Conservation (phyloP, 371 early-diverging fungal species). For the Apophysomyces variabilis region DNA sequence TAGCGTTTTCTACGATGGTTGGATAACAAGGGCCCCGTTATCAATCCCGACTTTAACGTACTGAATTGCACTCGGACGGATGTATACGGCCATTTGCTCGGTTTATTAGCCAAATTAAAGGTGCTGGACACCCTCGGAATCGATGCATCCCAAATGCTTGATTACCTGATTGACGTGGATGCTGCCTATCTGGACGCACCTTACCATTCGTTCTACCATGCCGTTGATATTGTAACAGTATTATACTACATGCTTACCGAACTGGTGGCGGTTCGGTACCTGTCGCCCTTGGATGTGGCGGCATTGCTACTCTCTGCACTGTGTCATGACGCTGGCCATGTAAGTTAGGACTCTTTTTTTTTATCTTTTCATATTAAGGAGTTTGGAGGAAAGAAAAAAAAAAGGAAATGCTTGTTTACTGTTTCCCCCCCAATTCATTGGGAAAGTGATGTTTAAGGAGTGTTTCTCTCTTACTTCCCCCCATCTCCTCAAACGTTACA, state of each 20-base stretch:
- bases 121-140: constrained; percentile 56
- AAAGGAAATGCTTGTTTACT: constrained; percentile 1
- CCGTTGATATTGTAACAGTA: constrained; percentile 79
- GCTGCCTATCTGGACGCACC: constrained; percentile 70
- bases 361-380: constrained; percentile 1
- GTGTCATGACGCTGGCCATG: constrained; percentile 82
- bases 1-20: constrained; percentile 17
- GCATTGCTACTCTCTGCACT: constrained; percentile 73
- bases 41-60: constrained; percentile 62
- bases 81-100: constrained; percentile 68
- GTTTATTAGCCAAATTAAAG: constrained; percentile 62
- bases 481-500: constrained; percentile 9
- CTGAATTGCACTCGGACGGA: constrained; percentile 61
- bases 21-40: constrained; percentile 14
- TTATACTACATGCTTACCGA: constrained; percentile 70
- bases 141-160: constrained; percentile 61
- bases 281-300: constrained; percentile 66
- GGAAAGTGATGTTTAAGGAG: constrained; percentile 2
- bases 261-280: constrained; percentile 60
- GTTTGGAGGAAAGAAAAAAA: background rate
- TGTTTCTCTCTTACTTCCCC: background rate
- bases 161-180: constrained; percentile 79
- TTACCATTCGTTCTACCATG: constrained; percentile 87
- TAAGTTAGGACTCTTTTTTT: constrained; percentile 39
- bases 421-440: constrained; percentile 8